Conservation (phyloP, 2,329 filamentous ascomycete genomes). For the Aquanectria penicillioides region DNA sequence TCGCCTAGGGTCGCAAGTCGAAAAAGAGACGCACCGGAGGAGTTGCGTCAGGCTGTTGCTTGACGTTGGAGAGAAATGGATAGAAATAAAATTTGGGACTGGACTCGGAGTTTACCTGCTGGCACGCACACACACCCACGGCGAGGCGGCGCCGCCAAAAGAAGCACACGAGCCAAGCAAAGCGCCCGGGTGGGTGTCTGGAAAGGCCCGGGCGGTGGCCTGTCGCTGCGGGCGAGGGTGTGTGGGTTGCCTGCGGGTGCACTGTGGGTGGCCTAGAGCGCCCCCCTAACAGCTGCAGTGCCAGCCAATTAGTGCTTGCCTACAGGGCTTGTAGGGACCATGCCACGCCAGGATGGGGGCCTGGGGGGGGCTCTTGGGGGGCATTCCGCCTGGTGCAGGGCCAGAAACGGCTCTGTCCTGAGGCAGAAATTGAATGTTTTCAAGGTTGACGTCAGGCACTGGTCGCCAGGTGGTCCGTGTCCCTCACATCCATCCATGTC, state of each 20-base stretch:
- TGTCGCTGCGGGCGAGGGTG: neutral
- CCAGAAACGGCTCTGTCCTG: no score
- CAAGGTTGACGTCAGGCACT: neutral
- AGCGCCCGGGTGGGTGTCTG: neutral
- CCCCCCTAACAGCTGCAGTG: neutral
- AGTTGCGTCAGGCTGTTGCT: slow-evolving; percentile 40
- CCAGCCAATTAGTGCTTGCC: no score
- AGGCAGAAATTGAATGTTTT: neutral
- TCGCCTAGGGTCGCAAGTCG: slow-evolving; percentile 12
- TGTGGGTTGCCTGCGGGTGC: slow-evolving; percentile 8
- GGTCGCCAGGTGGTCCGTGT: neutral
- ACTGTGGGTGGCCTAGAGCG: neutral
- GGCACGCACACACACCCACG: slow-evolving; percentile 4
- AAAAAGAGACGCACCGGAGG: slow-evolving; percentile 24
- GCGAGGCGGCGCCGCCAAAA: slow-evolving; percentile 7
- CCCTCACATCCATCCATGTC: neutral
- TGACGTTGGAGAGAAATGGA: slow-evolving; percentile 33
- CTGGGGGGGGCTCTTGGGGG: neutral
- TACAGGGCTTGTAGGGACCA: no score
- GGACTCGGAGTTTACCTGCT: slow-evolving; percentile 25
- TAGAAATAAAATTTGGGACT: slow-evolving; percentile 43
- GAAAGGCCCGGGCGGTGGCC: neutral
- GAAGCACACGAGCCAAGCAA: slow-evolving; percentile 23
- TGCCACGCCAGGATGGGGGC: no score
- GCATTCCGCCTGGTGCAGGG: neutral